A percentile compares a stretch with the other conserved stretches of the same genome.
Conservation (phyloP, 495 filamentous ascomycete species). For the Oidiodendron maius region DNA sequence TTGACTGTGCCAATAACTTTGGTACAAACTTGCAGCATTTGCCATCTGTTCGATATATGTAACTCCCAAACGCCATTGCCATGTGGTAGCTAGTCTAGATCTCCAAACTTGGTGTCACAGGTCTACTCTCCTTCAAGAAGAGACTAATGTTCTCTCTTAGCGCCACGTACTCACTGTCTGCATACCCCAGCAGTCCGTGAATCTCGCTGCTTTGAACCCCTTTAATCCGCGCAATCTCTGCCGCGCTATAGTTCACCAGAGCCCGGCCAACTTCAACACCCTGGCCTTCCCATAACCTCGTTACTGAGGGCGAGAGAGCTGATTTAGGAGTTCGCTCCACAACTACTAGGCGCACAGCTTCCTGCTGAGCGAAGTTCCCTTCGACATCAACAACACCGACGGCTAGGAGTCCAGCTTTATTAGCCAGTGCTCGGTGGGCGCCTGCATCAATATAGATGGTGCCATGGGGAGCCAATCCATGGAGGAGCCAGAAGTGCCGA, state of each 20-base stretch:
- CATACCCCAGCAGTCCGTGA: constrained; percentile 71
- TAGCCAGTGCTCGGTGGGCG: constrained; percentile 68
- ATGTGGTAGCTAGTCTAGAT: not conserved
- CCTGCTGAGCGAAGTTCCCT: constrained; percentile 83
- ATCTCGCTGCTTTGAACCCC: constrained; percentile 81
- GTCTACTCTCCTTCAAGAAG: constrained; percentile 38
- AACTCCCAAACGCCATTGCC: not conserved
- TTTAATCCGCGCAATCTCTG: constrained; percentile 77
- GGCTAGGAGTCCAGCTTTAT: constrained; percentile 85
- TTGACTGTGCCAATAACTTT: no score
- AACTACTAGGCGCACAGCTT: constrained; percentile 80
- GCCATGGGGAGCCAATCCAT: constrained; percentile 88
- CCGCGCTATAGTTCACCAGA: constrained; percentile 87
- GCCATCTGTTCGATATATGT: no score
- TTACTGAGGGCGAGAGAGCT: not conserved
- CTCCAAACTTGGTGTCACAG: constrained; percentile 33
- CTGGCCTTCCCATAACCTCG: constrained; percentile 40
- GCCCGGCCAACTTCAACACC: constrained; percentile 81
- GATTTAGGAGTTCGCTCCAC: constrained; percentile 39
- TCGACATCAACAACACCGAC: constrained; percentile 87
- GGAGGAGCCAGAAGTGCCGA: constrained; percentile 92
- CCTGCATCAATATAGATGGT: constrained; percentile 89
- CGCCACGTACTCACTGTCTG: constrained; percentile 92
- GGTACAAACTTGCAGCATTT: no score
- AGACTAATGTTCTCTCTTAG: constrained; percentile 83